A percentile compares a stretch with the other conserved stretches of the same genome.
phyloP scores from a whole-genome alignment of 2,329 filamentous ascomycete species.

The Cyphellophora attinorum region DNA sequence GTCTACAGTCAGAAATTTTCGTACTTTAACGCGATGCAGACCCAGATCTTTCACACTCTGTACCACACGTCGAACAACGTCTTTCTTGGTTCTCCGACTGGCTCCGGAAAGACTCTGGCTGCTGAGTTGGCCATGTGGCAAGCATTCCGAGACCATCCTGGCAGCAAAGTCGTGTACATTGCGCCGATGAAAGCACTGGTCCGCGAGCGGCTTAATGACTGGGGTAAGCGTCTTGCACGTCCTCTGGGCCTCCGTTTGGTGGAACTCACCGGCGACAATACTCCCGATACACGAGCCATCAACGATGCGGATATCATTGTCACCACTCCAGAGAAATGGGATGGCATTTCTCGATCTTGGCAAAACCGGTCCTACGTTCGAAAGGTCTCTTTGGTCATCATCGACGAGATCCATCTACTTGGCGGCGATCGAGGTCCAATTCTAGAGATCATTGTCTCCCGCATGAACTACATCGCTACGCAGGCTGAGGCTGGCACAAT shows the following conservation, averaged over 20 bases:
- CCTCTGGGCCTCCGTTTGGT: constrained; percentile 85
- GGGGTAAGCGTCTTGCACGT: constrained; percentile 69
- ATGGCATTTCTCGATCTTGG: constrained; percentile 98
- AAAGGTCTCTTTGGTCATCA: constrained; percentile 91
- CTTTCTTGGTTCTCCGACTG: constrained; percentile 86
- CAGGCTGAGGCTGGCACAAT: constrained; percentile 88
- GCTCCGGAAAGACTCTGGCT: constrained; percentile 94
- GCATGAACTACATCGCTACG: constrained; percentile 98
- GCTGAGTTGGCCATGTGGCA: constrained; percentile 99
- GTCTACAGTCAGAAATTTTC: constrained; percentile 83
- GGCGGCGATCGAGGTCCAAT: constrained; percentile 95
- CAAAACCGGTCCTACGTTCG: constrained; percentile 94
- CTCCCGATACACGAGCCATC: constrained; percentile 91
- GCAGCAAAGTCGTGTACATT: constrained; percentile 97
- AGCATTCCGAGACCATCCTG: constrained; percentile 89
- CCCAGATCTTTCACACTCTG: constrained; percentile 92
- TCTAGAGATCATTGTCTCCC: constrained; percentile 84
- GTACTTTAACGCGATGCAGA: constrained; percentile 99
- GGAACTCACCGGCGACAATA: constrained; percentile 95
- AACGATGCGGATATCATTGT: constrained; percentile 95
- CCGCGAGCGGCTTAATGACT: constrained; percentile 91
- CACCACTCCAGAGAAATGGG: constrained; percentile 99
- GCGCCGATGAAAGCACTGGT: constrained; percentile 99
- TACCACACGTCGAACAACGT: constrained; percentile 92
- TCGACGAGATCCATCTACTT: constrained; percentile 96